A percentile compares a stretch with the other conserved stretches of the same genome.
phyloP scores from a whole-genome alignment of 306 rosid genomes.

The Cyamopsis tetragonoloba region DNA sequence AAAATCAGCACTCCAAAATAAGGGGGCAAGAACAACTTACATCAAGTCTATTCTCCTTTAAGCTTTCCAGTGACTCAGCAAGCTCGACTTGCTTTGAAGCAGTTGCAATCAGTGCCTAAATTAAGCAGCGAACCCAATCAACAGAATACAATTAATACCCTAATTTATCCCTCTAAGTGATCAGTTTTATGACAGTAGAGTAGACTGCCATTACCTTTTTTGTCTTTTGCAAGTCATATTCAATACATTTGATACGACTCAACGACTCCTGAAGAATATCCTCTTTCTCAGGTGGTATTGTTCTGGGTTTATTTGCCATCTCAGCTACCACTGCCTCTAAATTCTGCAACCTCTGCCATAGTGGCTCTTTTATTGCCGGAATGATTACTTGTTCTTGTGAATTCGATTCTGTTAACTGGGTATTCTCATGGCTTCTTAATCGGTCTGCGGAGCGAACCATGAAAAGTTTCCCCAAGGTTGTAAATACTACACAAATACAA shows the following conservation, averaged over 20 bases:
- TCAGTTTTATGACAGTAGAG: conserved; percentile 18
- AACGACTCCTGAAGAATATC: conserved; percentile 82
- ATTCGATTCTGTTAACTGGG: conserved; percentile 36
- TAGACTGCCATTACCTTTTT: conserved; percentile 58
- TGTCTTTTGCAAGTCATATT: conserved; percentile 89
- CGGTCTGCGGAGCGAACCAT: conserved; percentile 25
- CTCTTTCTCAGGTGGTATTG: conserved; percentile 91
- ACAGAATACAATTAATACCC: conserved; percentile 15
- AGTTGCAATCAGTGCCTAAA: conserved; percentile 78
- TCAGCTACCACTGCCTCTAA: conserved; percentile 77
- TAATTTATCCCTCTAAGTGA: conserved; percentile 16
- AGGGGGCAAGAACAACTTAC: conserved; percentile 49
- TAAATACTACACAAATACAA: conserved; percentile 50
- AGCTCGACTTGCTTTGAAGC: conserved; percentile 93
- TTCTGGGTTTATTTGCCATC: conserved; percentile 66
- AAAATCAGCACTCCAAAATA: too few species aligned
- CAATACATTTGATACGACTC: conserved; percentile 85
- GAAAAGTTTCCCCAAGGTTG: conserved; percentile 43
- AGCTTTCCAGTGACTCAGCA: conserved; percentile 76
- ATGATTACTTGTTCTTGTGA: conserved; percentile 42
- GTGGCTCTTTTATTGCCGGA: conserved; percentile 46
- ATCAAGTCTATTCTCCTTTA: conserved; percentile 47
- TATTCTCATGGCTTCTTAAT: conserved; percentile 23
- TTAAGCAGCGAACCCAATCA: conserved; percentile 25
- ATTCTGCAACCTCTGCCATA: conserved; percentile 75